Evolutionary conservation across 495 filamentous ascomycete genomes (phyloP).

Genomic region (Lepidopterella palustris): DNA sequence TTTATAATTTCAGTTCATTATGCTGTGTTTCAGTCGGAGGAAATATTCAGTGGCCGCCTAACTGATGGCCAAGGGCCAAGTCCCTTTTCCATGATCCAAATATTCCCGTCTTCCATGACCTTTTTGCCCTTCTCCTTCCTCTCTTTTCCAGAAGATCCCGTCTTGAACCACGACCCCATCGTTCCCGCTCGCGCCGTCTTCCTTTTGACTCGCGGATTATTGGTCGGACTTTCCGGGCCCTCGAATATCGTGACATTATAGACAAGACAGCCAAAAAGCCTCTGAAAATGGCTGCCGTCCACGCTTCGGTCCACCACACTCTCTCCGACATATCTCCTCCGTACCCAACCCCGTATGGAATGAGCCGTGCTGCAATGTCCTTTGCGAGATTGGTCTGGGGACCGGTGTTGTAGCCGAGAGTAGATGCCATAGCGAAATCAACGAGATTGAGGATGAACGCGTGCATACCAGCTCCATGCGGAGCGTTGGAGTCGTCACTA

Average conservation of each 20-base stretch:
- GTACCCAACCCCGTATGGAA: no score
- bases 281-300: not conserved
- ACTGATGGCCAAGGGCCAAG: no score
- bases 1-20: no score
- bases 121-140: not conserved
- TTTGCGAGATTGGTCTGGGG: no score
- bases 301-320: constrained; percentile 7
- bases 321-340: not conserved
- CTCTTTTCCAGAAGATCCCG: not conserved
- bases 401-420: no score
- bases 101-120: not conserved
- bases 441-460: no score
- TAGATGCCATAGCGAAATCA: no score
- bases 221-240: constrained; percentile 3
- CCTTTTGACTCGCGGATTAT: constrained; percentile 4
- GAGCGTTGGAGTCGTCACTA: constrained; percentile 8
- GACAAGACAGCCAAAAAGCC: constrained; percentile 3
- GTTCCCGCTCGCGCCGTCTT: constrained; percentile 1
- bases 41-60: no score
- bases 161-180: constrained; percentile 4
- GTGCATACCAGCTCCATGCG: constrained; percentile 6
- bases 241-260: constrained; percentile 9
- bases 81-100: constrained; percentile 4
- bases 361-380: no score
- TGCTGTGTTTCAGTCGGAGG: no score